These are phyloP conservation scores for Alternaria sp. DNA, from an alignment of 2,329 filamentous ascomycete genomes.

Conservation along the genomic window DNA sequence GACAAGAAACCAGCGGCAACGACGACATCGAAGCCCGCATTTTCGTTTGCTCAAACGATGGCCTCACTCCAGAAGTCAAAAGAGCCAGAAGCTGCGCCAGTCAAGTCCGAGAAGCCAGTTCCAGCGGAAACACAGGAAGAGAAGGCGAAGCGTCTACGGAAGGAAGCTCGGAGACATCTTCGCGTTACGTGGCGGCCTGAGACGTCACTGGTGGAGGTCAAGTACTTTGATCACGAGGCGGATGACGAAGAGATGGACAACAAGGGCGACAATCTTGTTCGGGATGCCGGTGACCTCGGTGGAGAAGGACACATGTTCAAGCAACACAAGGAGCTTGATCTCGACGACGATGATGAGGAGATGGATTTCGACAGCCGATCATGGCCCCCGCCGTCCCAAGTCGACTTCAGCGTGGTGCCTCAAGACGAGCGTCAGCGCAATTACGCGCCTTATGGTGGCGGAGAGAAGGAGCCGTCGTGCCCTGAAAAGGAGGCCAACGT, in stretches of 20 bases:
- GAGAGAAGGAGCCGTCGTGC: constrained; percentile 47
- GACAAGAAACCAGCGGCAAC: constrained; percentile 38
- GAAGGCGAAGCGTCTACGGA: constrained; percentile 70
- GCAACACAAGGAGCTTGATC: constrained; percentile 69
- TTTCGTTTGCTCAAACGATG: constrained; percentile 52
- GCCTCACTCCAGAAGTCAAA: constrained; percentile 60
- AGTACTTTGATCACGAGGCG: constrained; percentile 74
- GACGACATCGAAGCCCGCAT: constrained; percentile 38
- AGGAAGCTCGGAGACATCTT: constrained; percentile 73
- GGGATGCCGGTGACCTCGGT: constrained; percentile 74
- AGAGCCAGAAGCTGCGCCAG: constrained; percentile 53
- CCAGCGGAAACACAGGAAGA: constrained; percentile 71
- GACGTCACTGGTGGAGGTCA: constrained; percentile 68
- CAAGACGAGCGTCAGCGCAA: constrained; percentile 52
- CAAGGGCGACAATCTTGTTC: constrained; percentile 70
- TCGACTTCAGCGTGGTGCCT: constrained; percentile 54
- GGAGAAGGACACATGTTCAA: constrained; percentile 65
- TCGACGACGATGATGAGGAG: constrained; percentile 67
- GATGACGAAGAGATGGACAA: constrained; percentile 68
- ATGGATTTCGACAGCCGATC: constrained; percentile 44
- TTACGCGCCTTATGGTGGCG: constrained; percentile 55
- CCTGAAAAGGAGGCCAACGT: constrained; percentile 54
- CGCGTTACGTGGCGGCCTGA: constrained; percentile 75
- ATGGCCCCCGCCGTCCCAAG: constrained; percentile 41
- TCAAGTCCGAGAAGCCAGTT: constrained; percentile 60